A percentile compares a stretch with the other conserved stretches of the same genome.
Evolutionary conservation across 129 eudicot species (phyloP).

Genomic region (Flaveria brownii): DNA sequence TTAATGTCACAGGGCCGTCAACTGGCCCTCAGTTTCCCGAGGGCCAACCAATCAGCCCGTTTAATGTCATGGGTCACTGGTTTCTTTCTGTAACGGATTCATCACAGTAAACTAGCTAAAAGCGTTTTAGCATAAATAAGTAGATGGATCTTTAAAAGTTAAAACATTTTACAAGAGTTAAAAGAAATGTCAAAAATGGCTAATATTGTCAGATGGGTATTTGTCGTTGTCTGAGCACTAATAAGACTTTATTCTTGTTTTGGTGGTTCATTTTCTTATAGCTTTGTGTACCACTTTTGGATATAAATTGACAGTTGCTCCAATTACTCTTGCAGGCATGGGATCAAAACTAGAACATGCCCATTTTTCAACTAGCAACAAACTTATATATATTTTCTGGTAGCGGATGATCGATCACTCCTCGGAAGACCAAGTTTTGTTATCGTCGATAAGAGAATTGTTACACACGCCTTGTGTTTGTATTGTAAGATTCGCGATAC

Average conservation of each 20-base stretch:
- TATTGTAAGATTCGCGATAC: constrained; percentile 20
- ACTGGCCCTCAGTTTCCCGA: no score
- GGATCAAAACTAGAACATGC: constrained; percentile 44
- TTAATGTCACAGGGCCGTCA: no score
- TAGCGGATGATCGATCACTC: constrained; percentile 30
- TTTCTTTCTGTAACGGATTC: no score
- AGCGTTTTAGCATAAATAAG: no score
- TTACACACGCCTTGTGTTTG: constrained; percentile 4
- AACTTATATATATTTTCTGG: constrained; percentile 4
- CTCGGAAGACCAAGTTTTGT: not conserved
- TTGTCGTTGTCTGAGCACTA: constrained; percentile 33
- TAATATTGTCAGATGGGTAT: constrained; percentile 19
- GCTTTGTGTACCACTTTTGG: constrained; percentile 26
- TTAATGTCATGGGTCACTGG: no score
- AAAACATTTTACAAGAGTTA: not conserved
- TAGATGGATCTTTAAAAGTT: not conserved
- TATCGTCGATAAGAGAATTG: not conserved
- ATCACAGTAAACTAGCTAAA: no score
- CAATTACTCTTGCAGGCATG: constrained; percentile 49
- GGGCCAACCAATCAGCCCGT: no score
- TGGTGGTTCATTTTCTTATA: constrained; percentile 26
- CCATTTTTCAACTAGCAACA: constrained; percentile 32
- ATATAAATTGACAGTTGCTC: constrained; percentile 33
- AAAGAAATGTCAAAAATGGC: not conserved
- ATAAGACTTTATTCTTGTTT: constrained; percentile 25